Evolutionary conservation across 305 asterid genomes (phyloP).

Genomic region (Solanum chacoense): DNA sequence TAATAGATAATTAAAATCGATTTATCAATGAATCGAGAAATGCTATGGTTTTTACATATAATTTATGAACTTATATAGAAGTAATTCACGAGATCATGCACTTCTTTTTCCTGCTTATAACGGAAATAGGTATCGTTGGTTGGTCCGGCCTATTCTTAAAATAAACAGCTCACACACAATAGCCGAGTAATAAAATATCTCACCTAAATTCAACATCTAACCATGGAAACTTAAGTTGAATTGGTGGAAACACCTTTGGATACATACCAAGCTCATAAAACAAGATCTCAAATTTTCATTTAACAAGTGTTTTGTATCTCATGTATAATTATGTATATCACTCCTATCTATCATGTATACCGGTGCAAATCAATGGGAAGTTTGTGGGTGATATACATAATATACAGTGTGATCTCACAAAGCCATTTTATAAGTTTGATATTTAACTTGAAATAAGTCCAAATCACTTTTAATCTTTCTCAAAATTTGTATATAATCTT

Average conservation of each 20-base stretch:
- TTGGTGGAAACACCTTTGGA: neutral
- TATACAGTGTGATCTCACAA: neutral
- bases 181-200: neutral
- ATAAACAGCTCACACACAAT: neutral
- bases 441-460: neutral
- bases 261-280: neutral
- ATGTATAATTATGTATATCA: neutral
- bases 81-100: neutral
- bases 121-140: no score
- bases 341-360: neutral
- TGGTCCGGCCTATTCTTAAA: neutral
- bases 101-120: neutral
- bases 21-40: no score
- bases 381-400: neutral
- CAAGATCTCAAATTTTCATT: neutral
- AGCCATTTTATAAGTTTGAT: neutral
- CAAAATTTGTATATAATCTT: neutral
- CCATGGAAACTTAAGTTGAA: neutral
- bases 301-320: neutral
- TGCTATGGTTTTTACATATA: neutral
- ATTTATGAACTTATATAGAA: neutral
- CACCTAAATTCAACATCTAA: neutral
- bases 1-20: no score
- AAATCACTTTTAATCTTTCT: neutral
- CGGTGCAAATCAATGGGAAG: neutral